Evolutionary conservation across 2,329 filamentous ascomycete species (phyloP), one percentile per base, ranked within the genome.

Genomic region (Stachybotrys elegans): DNA sequence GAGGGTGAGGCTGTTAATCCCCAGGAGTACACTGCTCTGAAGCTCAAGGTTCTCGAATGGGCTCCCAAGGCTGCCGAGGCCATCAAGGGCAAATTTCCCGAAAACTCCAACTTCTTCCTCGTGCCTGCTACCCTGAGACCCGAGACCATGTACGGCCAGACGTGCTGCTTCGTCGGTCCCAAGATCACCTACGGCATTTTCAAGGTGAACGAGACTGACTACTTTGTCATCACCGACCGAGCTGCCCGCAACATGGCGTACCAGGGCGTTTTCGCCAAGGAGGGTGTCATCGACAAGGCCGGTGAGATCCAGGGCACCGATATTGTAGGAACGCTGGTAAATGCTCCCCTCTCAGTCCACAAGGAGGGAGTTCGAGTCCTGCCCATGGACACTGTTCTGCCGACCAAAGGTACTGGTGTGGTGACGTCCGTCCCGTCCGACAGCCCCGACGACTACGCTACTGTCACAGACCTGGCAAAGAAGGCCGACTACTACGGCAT

Each of bases 131-230:
- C 93, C 44, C 78, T 98, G 49, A 79, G 93, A 49, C 89, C 93
- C 3, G 93, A 98, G 74, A 98, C 93, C 27, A 97, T 98, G 92
- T 98, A 97, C 62, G 94, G 94, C 32, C 93, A 97, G 68, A 94
- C 84, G 4, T 94, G 88, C 70, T 95, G 91, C 65, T 98, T 97
- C 56, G 88, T 98, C 39, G 88, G 90, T 4, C 92, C 93, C 9
- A 87, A 86, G 60, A 86, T 97, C 58, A 81, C 76, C 36, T 98
- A 98, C 59, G 92, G 92, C 41, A 71, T 98, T 50, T 96, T 88
- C 76, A 87, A 88, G 66, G 80, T 82, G 44, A 79, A 78, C 19
- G 78, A 86, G 50, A 85, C 81, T 51, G 86, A 95, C 54, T 95
- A 89, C 69, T 93, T 84, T 60, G 75, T 97, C 48, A 77, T 90